phyloP scores from a whole-genome alignment of 108 stramenopile species.

The Pseudonitzschia multistriata region DNA sequence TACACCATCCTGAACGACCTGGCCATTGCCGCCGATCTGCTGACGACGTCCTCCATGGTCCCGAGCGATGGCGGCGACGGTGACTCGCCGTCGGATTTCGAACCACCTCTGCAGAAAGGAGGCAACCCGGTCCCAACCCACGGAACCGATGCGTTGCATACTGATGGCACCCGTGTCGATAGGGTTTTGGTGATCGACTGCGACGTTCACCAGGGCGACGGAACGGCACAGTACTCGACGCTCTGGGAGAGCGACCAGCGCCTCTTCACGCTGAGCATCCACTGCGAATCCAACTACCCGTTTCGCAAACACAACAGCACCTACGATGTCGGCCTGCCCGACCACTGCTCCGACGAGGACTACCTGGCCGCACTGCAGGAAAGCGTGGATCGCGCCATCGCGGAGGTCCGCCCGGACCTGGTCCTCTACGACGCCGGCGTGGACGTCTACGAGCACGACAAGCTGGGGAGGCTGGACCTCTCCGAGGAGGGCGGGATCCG shows the following conservation, averaged over 20 bases:
- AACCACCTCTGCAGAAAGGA: too few relatives aligned
- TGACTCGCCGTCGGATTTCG: neutral
- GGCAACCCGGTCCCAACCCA: neutral
- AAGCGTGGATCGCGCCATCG: constrained; percentile 46
- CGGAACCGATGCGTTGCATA: neutral
- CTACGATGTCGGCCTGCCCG: constrained; percentile 60
- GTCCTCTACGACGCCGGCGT: constrained; percentile 84
- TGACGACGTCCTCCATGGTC: constrained; percentile 25
- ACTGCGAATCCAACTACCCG: constrained; percentile 78
- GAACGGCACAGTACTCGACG: constrained; percentile 44
- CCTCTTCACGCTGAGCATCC: constrained; percentile 65
- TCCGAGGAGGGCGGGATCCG: constrained; percentile 57
- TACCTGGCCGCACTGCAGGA: constrained; percentile 49
- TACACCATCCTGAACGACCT: constrained; percentile 83
- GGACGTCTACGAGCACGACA: constrained; percentile 64
- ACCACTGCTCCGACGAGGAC: constrained; percentile 50
- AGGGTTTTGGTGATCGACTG: constrained; percentile 82
- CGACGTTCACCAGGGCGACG: constrained; percentile 86
- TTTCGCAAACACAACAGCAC: constrained; percentile 53
- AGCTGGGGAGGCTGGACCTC: constrained; percentile 63
- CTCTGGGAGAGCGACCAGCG: constrained; percentile 24
- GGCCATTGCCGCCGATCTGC: constrained; percentile 55
- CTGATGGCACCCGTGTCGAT: constrained; percentile 17
- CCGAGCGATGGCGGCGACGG: neutral
- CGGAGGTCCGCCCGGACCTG: constrained; percentile 61